These are phyloP conservation scores for Trichoderma aggressivum DNA, from an alignment of 2,329 filamentous ascomycete species.

Conservation along the genomic window DNA sequence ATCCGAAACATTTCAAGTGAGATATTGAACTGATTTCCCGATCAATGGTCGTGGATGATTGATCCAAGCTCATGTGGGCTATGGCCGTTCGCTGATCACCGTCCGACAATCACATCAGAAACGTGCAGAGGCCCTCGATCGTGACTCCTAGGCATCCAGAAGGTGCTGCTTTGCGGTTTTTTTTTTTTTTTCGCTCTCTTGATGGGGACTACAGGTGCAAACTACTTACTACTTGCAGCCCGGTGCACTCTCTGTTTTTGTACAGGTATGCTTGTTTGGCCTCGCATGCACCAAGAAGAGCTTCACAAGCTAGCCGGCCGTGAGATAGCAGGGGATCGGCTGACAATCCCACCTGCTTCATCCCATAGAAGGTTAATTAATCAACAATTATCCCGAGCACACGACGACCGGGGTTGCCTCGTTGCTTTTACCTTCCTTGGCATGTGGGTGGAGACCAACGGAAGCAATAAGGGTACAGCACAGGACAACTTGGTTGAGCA, in stretches of 20 bases:
- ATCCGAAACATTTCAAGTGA: constrained; percentile 15
- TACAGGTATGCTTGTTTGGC: background rate
- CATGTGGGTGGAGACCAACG: constrained; percentile 2
- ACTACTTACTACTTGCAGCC: background rate
- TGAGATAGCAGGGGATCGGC: constrained; percentile 9
- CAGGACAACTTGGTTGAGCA: background rate
- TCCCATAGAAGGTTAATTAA: constrained; percentile 12
- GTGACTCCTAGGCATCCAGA: background rate
- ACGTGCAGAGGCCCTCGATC: background rate
- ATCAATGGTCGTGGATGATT: background rate
- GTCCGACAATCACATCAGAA: background rate
- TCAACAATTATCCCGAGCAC: constrained; percentile 16
- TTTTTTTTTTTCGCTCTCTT: background rate
- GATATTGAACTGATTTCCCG: constrained; percentile 3
- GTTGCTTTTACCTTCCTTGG: constrained; percentile 9
- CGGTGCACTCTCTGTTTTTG: background rate
- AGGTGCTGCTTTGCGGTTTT: background rate
- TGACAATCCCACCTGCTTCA: constrained; percentile 12
- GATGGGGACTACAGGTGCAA: background rate
- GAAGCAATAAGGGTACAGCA: background rate
- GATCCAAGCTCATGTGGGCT: constrained; percentile 5
- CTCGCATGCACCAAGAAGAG: background rate
- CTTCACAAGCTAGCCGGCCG: background rate
- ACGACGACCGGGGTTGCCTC: constrained; percentile 10
- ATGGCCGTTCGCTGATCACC: background rate